phyloP scores from a whole-genome alignment of 2,329 filamentous ascomycete species.

The Elsinoe batatas region DNA sequence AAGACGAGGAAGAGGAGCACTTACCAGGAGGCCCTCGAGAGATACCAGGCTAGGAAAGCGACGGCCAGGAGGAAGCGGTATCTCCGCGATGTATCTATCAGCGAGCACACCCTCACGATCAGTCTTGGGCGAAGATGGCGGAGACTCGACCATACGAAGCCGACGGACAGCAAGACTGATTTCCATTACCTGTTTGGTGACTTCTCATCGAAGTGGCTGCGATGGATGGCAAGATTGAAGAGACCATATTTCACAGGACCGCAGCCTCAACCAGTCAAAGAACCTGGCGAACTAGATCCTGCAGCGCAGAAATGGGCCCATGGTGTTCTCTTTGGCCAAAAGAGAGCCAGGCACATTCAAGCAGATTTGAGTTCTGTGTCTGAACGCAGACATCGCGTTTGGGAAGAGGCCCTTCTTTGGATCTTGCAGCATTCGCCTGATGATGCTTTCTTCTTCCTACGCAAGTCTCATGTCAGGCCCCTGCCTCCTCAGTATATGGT shows the following conservation, averaged over 20 bases:
- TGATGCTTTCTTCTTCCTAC: constrained; percentile 33
- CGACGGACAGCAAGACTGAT: neutral
- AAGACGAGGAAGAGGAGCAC: neutral
- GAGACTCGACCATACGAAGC: neutral
- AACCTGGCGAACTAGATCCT: constrained; percentile 14
- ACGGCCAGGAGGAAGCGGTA: neutral
- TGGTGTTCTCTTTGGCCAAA: constrained; percentile 12
- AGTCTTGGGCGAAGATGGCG: neutral
- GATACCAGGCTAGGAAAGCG: neutral
- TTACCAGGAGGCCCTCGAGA: neutral
- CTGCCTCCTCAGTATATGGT: constrained; percentile 31
- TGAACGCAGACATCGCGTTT: constrained; percentile 21
- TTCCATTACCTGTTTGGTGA: constrained; percentile 3
- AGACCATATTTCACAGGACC: constrained; percentile 10
- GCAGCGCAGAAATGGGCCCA: constrained; percentile 17
- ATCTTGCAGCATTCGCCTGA: constrained; percentile 33
- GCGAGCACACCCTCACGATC: neutral
- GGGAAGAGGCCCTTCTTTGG: constrained; percentile 38
- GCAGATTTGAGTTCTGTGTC: constrained; percentile 14
- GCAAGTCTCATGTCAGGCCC: constrained; percentile 28
- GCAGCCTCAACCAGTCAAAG: neutral
- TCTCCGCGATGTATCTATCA: neutral
- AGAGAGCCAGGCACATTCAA: constrained; percentile 19
- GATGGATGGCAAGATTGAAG: constrained; percentile 15
- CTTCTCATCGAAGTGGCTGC: constrained; percentile 15